A percentile compares a stretch with the other conserved stretches of the same genome.
phyloP scores from a whole-genome alignment of 2,329 filamentous ascomycete genomes.

The Exutisphaerella laricina region DNA sequence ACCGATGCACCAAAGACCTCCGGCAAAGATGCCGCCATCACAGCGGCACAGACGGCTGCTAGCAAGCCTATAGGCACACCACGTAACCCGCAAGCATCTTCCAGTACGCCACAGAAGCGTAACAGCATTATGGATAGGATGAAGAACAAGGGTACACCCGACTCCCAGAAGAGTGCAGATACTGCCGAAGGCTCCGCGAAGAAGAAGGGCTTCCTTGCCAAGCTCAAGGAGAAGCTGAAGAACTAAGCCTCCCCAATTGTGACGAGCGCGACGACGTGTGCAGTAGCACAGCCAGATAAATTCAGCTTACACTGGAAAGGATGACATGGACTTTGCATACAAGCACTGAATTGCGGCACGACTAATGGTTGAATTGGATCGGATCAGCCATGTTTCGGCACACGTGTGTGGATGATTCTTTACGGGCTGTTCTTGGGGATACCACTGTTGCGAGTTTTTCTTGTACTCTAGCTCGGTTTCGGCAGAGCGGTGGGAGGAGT shows the following conservation, averaged over 20 bases:
- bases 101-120: constrained; percentile 29
- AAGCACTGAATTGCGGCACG: too few relatives aligned
- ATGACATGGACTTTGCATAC: too few relatives aligned
- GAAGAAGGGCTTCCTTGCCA: constrained; percentile 46
- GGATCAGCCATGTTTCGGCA: too few relatives aligned
- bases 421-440: background rate
- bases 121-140: constrained; percentile 25
- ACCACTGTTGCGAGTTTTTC: background rate
- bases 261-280: too few relatives aligned
- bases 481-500: too few relatives aligned
- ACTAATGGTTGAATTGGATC: too few relatives aligned
- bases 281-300: too few relatives aligned
- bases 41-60: background rate
- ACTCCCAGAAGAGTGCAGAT: constrained; percentile 34
- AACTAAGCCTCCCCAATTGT: constrained; percentile 12
- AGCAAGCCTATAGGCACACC: constrained; percentile 26
- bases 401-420: background rate
- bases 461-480: too few relatives aligned
- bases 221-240: constrained; percentile 46
- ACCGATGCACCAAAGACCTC: constrained; percentile 23
- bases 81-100: constrained; percentile 14
- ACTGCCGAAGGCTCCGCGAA: constrained; percentile 38
- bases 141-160: constrained; percentile 36
- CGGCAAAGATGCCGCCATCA: background rate
- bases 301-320: too few relatives aligned